Evolutionary conservation across 169 alveolate genomes (phyloP), one percentile per base, ranked within the genome.

Genomic region (Theileria sp.): DNA sequence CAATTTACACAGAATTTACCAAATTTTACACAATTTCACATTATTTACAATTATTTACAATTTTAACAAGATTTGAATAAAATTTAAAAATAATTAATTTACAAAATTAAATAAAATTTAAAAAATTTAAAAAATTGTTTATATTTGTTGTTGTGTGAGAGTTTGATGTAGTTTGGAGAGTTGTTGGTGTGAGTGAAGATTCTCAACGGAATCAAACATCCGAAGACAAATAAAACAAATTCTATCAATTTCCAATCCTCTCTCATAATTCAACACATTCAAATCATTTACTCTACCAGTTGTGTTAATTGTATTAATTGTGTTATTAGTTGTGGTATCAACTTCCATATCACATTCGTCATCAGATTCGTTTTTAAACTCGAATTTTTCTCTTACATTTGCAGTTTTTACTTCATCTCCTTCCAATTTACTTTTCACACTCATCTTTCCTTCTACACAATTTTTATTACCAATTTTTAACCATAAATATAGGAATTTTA

Each of bases 141-240:
- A n/a, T n/a, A n/a, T n/a, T n/a, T n/a, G n/a, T n/a, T n/a, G 28
- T 26, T 0, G n/a, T 13, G 70, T 74, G 79, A 85, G 67, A 49
- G 81, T 81, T 74, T 75, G 84, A 76, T 91, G 94, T 74, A 85
- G 78, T 30, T 56, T 58, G 60, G 94, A 91, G 69, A 73, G 51
- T 56, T 80, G 72, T 36, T 87, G 86, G 64, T 91, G 94, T 21
- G 67, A 49, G 25, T 86, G 87, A 23, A 91, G 91, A n/a, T 78
- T 78, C n/a, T 78, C 78, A 26, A 65, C 68, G 25, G 70, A 84
- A 36, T 49, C 51, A 70, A 91, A 91, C 81, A 71, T 79, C 50
- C 94, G 61, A 38, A 91, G 77, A 61, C 94, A 91, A 44, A 87
- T 73, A 62, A 91, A 80, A 61, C 94, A 91, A 28, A 91, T 85